Base-by-base conservation (phyloP, 495 filamentous ascomycete species). In the Hyaloscypha hepaticicola region DNA sequence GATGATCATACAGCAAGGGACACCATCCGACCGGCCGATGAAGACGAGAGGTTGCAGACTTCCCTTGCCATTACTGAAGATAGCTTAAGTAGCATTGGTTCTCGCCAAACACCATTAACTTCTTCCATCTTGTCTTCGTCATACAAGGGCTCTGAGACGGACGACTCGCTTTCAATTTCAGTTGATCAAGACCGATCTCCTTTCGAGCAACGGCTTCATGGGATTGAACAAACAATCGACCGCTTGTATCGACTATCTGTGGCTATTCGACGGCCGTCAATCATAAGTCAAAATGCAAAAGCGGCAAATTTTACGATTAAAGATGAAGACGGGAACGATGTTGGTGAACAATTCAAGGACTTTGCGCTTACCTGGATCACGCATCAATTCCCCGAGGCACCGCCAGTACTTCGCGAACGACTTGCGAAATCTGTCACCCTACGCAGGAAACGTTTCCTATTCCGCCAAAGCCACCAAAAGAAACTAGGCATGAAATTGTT, bases 391-490 rank as follows among this genome's bases (percentile, higher is more conserved):
- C 62, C 63, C 22, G 63, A 66, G 26, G 66, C 66, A 26, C 14
- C 51, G 29, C 24, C 58, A 60, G 34, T 27, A 53, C 21, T 68
- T 12, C 34, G 50, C 19, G 21, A 68, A 34, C 34, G 63, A 38
- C 52, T 68, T 26, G 63, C 66, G 24, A 49, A 53, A 33, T 65
- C 28, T 14, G 51, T 66, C 14, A 49, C 55, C 21, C 9, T 66
- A n/a, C 66, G 66, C 21, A 68, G 66, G 49, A 58, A 55, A 60
- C 63, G 62, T 14, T 68, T 68, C 45, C 49, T 66, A 25, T 68
- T 66, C 62, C 62, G 63, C 33, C 51, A 52, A 33, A 59, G 31
- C 34, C 63, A 66, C 24, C 63, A 66, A 49, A 48, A 56, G 21
- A 33, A 33, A 33, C 31, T 33, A 33, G 11, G 31, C 26, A 56